A percentile compares a stretch with the other conserved stretches of the same genome.
phyloP scores from a whole-genome alignment of 805 yeast genomes.

The Sporopachydermia quercuum region DNA sequence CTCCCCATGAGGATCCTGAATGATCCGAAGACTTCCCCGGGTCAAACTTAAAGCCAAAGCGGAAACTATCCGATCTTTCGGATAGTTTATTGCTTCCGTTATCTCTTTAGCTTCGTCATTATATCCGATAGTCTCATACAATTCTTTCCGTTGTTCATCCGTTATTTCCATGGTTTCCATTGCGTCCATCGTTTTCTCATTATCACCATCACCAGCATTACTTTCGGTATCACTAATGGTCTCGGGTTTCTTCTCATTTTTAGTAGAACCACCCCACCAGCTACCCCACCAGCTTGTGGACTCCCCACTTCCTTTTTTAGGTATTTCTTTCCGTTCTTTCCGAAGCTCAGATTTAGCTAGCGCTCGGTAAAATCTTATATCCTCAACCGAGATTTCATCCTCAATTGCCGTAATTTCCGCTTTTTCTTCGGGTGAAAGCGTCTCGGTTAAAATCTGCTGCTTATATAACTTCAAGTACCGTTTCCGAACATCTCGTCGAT shows the following conservation, averaged over 20 bases:
- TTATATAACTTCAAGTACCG: conserved; percentile 59
- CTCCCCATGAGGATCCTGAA: conserved; percentile 21
- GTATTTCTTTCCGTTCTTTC: conserved; percentile 28
- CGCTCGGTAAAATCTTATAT: conserved; percentile 72
- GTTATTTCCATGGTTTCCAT: conserved; percentile 34
- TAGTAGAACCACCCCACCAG: conserved; percentile 11
- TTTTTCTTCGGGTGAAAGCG: conserved; percentile 17
- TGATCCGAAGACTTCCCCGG: conserved; percentile 63
- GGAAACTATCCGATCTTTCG: conserved; percentile 56
- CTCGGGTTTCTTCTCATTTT: conserved; percentile 4
- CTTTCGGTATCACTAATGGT: conserved; percentile 5
- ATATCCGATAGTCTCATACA: conserved; percentile 87
- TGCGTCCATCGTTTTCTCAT: conserved; percentile 6
- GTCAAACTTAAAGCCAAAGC: conserved; percentile 54
- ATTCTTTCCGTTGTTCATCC: conserved; percentile 78
- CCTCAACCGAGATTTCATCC: conserved; percentile 49
- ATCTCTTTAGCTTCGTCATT: conserved; percentile 42
- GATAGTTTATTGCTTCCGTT: conserved; percentile 43
- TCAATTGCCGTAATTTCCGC: conserved; percentile 39
- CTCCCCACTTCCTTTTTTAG: conserved; percentile 6
- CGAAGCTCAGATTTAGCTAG: conserved; percentile 54
- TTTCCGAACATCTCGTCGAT: conserved; percentile 57
- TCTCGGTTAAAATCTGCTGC: conserved; percentile 24
- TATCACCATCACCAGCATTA: not conserved
- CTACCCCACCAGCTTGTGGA: conserved; percentile 7